A percentile compares a stretch with the other conserved stretches of the same genome.
Evolutionary conservation across 2,329 filamentous ascomycete species (phyloP).

Genomic region (Scytalidium lignicola): DNA sequence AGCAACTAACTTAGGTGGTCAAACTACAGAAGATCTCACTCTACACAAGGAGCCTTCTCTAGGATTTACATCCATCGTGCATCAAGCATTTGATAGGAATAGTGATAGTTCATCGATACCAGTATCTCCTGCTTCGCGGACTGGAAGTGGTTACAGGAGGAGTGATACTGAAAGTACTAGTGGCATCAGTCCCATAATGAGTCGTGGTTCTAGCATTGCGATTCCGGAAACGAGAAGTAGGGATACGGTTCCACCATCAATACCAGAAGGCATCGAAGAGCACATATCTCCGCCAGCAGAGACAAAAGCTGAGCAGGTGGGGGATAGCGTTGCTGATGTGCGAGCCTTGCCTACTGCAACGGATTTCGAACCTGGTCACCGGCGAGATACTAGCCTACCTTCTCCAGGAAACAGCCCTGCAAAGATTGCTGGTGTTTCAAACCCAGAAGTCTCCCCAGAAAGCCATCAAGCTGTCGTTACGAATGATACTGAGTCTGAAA

Average conservation of each 20-base stretch:
- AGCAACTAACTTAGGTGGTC: conserved; percentile 1
- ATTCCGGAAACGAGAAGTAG: conserved; percentile 26
- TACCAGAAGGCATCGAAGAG: conserved; percentile 45
- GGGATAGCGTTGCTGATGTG: not conserved
- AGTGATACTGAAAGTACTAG: conserved; percentile 50
- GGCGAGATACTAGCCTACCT: conserved; percentile 53
- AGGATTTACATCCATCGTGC: conserved; percentile 55
- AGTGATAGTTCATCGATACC: conserved; percentile 44
- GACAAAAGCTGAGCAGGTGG: not conserved
- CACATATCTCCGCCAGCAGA: conserved; percentile 24
- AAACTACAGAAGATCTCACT: conserved; percentile 12
- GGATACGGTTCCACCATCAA: conserved; percentile 42
- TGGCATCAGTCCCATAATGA: conserved; percentile 60
- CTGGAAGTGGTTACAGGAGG: conserved; percentile 44
- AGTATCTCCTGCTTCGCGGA: conserved; percentile 43
- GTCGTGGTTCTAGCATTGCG: conserved; percentile 40
- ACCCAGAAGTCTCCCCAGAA: conserved; percentile 32
- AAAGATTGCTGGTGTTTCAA: conserved; percentile 48
- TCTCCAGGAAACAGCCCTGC: conserved; percentile 56
- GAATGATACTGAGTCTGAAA: conserved; percentile 25
- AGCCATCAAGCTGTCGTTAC: conserved; percentile 40
- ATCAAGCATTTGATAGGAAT: conserved; percentile 58
- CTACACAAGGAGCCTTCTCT: conserved; percentile 48
- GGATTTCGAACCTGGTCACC: conserved; percentile 46
- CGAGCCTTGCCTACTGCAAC: conserved; percentile 12